These are phyloP conservation scores for Moringa oleifera DNA, from an alignment of 345 rosid species.

Conservation along the genomic window DNA sequence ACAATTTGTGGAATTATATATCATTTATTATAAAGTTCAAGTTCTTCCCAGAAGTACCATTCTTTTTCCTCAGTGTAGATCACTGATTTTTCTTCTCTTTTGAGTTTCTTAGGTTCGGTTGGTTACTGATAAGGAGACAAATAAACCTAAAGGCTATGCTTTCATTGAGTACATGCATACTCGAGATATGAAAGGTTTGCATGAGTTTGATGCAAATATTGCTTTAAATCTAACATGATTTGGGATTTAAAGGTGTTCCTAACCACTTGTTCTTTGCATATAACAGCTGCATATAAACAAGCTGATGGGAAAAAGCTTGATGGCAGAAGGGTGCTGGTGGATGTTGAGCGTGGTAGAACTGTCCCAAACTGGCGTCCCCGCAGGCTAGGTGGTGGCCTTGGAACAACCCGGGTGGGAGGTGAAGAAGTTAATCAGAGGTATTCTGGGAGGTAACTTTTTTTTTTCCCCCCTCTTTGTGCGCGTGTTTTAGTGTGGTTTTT, in stretches of 20 bases:
- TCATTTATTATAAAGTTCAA: conserved; percentile 3
- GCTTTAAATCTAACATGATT: not conserved
- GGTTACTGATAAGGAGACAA: conserved; percentile 64
- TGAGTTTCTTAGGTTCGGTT: conserved; percentile 63
- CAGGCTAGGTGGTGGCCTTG: conserved; percentile 99
- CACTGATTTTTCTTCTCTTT: conserved; percentile 29
- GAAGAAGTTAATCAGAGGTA: conserved; percentile 63
- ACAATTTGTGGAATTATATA: conserved; percentile 20
- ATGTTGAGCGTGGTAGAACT: conserved; percentile 97
- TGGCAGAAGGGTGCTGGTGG: conserved; percentile 96
- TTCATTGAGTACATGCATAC: conserved; percentile 93
- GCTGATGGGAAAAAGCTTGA: conserved; percentile 99
- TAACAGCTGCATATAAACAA: conserved; percentile 93
- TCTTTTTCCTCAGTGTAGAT: conserved; percentile 13
- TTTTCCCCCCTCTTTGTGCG: no score
- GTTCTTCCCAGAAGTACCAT: not conserved
- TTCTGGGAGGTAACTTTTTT: conserved; percentile 45
- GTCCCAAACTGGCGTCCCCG: conserved; percentile 99
- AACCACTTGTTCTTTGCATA: conserved; percentile 9
- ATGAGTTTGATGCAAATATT: conserved; percentile 5
- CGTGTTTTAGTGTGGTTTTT: no score
- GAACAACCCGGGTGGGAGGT: conserved; percentile 81
- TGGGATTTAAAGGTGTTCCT: conserved; percentile 1
- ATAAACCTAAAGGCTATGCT: conserved; percentile 93
- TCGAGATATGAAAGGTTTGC: conserved; percentile 91